Base-by-base conservation (phyloP, 2,329 filamentous ascomycete species). In the Onygenales sp. region DNA sequence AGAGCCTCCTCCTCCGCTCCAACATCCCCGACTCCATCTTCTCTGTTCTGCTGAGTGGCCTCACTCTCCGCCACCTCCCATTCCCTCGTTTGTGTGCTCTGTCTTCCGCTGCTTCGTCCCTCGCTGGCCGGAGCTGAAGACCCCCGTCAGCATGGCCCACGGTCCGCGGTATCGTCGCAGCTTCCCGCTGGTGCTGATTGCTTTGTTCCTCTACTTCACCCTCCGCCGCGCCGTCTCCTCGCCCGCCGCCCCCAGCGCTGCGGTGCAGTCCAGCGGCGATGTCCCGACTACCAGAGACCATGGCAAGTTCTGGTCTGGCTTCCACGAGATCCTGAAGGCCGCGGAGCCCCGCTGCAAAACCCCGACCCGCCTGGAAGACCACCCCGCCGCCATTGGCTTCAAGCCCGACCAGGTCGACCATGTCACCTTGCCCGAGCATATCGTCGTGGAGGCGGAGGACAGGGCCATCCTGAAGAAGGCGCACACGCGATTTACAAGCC, bases 321-420 rank as follows among this genome's bases (percentile, higher is more conserved):
- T 59, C 27, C 54, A 59, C 40, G 51, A 52, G 11, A 53, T 58
- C 27, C 46, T 59, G 11, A 57, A 54, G n/a, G 52, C 47, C 21
- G 36, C 58, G 21, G 52, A 53, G 4, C 58, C 57, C 2, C 44
- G 50, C 27, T 57, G 57, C 46, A 58, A 57, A 32, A 46, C 53
- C 27, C 57, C 57, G 9, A 56, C 42, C 27, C 51, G 56, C 8
- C 34, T 56, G 21, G 57, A 56, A 43, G 52, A 56, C 13, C 51
- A 54, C 3, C 57, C 57, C 4, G 9, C 32, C 7, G 48, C 57
- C 3, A 54, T 59, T 9, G 58, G 56, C 31, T 59, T 58, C 49
- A 56, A 56, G 34, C 58, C 58, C 4, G 58, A 59, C 42, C n/a
- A 42, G n/a, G 44, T 48, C 39, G 49, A 56, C 13, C 40, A 53